Evolutionary conservation across 2,329 filamentous ascomycete species (phyloP).

Genomic region (Colletotrichum tropicale): DNA sequence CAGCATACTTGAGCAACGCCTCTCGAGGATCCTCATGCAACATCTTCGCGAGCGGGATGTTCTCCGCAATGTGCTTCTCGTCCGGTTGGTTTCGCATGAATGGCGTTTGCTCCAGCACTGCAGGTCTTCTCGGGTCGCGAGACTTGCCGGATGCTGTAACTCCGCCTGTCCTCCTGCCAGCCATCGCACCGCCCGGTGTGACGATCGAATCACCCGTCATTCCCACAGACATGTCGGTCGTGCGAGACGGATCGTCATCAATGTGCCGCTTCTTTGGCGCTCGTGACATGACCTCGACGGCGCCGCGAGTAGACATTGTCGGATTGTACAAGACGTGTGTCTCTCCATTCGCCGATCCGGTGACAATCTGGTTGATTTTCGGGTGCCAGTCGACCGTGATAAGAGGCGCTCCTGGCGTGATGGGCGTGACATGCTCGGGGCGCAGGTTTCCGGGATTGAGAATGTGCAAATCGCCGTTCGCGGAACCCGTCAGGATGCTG

Average conservation of each 20-base stretch:
- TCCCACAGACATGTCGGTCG: slow-evolving; percentile 81
- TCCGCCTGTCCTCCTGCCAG: slow-evolving; percentile 62
- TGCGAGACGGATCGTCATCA: slow-evolving; percentile 88
- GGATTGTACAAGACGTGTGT: slow-evolving; percentile 92
- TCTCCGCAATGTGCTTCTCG: slow-evolving; percentile 84
- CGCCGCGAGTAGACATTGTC: slow-evolving; percentile 78
- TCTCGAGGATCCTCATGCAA: slow-evolving; percentile 95
- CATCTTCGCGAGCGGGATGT: slow-evolving; percentile 90
- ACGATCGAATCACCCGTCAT: slow-evolving; percentile 85
- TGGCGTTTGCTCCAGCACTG: slow-evolving; percentile 82
- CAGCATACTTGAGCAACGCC: slow-evolving; percentile 92
- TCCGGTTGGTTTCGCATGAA: slow-evolving; percentile 92
- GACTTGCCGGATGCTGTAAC: slow-evolving; percentile 79
- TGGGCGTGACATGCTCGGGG: slow-evolving; percentile 82
- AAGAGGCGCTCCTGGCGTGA: slow-evolving; percentile 84
- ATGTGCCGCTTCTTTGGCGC: slow-evolving; percentile 95
- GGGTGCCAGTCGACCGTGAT: slow-evolving; percentile 91
- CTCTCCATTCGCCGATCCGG: slow-evolving; percentile 89
- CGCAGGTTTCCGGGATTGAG: slow-evolving; percentile 90
- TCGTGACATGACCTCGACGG: slow-evolving; percentile 87
- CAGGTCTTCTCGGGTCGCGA: slow-evolving; percentile 81
- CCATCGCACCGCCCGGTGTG: slow-evolving; percentile 65
- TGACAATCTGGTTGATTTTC: slow-evolving; percentile 95
- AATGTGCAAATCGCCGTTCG: slow-evolving; percentile 86
- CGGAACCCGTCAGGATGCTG: slow-evolving; percentile 88